A percentile compares a stretch with the other conserved stretches of the same genome.
Conservation (phyloP, 2,329 filamentous ascomycete genomes). For the Trichoderma asperellum region DNA sequence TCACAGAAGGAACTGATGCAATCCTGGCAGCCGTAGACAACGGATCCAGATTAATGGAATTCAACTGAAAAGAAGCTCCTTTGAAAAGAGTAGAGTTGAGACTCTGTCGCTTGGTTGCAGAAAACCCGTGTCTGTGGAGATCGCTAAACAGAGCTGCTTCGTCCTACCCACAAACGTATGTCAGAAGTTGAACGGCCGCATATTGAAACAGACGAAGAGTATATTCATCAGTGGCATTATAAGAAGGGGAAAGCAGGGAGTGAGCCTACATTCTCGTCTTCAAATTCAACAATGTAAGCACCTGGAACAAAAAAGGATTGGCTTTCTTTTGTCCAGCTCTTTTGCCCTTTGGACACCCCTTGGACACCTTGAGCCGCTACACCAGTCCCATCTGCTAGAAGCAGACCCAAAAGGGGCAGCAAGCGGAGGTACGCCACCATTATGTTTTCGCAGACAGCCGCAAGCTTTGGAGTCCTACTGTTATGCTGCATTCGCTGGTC, state of each 20-base stretch:
- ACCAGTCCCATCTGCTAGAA: background rate
- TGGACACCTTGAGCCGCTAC: conserved; percentile 3
- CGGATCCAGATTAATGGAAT: conserved; percentile 47
- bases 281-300: conserved; percentile 58
- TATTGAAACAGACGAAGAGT: too few species aligned
- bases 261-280: conserved; percentile 44
- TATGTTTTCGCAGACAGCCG: background rate
- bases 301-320: conserved; percentile 44
- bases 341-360: background rate
- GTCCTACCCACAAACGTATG: background rate
- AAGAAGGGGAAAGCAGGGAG: too few species aligned
- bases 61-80: conserved; percentile 57
- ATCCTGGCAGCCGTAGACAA: conserved; percentile 49
- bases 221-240: background rate
- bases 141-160: background rate
- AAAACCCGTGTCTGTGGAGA: background rate
- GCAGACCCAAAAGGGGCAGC: conserved; percentile 9
- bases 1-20: conserved; percentile 49
- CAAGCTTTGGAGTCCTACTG: background rate
- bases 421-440: conserved; percentile 19
- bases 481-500: background rate
- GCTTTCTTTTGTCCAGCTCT: conserved; percentile 4
- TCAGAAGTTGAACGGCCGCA: background rate
- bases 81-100: conserved; percentile 58
- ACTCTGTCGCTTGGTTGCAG: conserved; percentile 46